A percentile compares a stretch with the other conserved stretches of the same genome.
phyloP scores from a whole-genome alignment of 1,139 yeast species.

The Blastobotrys elegans region DNA sequence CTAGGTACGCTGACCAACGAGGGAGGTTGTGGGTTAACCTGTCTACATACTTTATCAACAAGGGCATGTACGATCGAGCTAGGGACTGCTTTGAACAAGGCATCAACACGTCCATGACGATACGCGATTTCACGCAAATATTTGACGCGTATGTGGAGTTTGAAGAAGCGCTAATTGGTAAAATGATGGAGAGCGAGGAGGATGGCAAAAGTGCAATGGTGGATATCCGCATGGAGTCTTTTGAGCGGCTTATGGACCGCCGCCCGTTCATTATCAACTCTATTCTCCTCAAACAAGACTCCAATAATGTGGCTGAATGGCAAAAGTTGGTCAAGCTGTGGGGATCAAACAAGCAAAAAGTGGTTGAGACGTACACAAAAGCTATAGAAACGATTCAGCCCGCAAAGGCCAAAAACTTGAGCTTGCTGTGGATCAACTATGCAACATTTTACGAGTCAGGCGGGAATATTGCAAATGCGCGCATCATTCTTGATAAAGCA shows the following conservation, averaged over 20 bases:
- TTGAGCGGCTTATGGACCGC: slow-evolving; percentile 52
- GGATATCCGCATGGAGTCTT: slow-evolving; percentile 45
- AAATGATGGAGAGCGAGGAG: slow-evolving; percentile 32
- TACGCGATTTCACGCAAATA: slow-evolving; percentile 58
- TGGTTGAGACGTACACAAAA: slow-evolving; percentile 54
- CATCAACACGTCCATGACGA: slow-evolving; percentile 42
- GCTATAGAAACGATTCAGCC: slow-evolving; percentile 72
- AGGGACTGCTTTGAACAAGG: slow-evolving; percentile 49
- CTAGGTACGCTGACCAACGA: slow-evolving; percentile 57
- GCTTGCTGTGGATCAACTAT: slow-evolving; percentile 63
- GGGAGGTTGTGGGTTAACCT: slow-evolving; percentile 48
- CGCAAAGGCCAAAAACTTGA: slow-evolving; percentile 40
- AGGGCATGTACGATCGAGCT: slow-evolving; percentile 40
- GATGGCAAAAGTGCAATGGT: slow-evolving; percentile 21
- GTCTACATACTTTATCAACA: slow-evolving; percentile 45
- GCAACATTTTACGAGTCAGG: slow-evolving; percentile 55
- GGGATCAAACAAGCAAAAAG: slow-evolving; percentile 37
- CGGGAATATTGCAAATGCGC: slow-evolving; percentile 48
- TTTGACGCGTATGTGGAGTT: slow-evolving; percentile 62
- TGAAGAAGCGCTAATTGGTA: slow-evolving; percentile 49
- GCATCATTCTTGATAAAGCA: slow-evolving; percentile 60
- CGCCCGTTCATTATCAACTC: slow-evolving; percentile 60
- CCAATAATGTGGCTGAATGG: slow-evolving; percentile 66
- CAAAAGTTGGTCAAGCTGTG: slow-evolving; percentile 50
- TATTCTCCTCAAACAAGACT: slow-evolving; percentile 57